Base-by-base conservation (phyloP, 495 filamentous ascomycete species). In the Penicillium argentinense region DNA sequence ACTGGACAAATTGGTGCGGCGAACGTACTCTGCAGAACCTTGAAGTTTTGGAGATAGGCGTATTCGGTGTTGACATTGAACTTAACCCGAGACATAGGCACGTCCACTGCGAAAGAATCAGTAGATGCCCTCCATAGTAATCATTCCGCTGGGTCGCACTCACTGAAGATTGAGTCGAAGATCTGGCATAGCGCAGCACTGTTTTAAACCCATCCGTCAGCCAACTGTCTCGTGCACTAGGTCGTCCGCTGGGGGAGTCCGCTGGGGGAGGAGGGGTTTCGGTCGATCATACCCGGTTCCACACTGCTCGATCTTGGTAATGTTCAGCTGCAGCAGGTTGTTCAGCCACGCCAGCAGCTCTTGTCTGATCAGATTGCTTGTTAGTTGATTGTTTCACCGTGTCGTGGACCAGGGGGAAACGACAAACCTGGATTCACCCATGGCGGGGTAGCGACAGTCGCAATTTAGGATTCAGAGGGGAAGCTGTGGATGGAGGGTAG, bases 271-370 rank as follows among this genome's bases (percentile, higher is more conserved):
- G 58, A 49, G 59, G 63, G 61, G 57, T 55, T 64, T 56, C 53
- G 54, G 51, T 54, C 39, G 11, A 63, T 65, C 87, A 57, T 87
- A 98, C 93, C 93, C 93, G 57, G 93, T 97, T 57, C 93, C 93
- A 70, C 93, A 97, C 78, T 98, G 95, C 72, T 98, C 93, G 64
- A 98, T 87, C 72, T 96, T 97, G 64, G 92, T 97, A 47, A 98
- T 82, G 73, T 97, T 97, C 55, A 97, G 82, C 75, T 95, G 88
- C 44, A 98, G 83, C 41, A 97, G 89, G 78, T 87, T 89, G 79
- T 98, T 98, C 57, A 98, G 73, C 93, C 93, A 98, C 72, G 85
- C 83, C 49, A 98, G 79, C 49, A 98, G 83, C 73, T 98, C 93
- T 72, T 98, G 93, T 77, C 93, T 98, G 22, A 43, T 13, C 16